phyloP scores from a whole-genome alignment of 768 basidiomycete species.

The Mycena kentingensis region DNA sequence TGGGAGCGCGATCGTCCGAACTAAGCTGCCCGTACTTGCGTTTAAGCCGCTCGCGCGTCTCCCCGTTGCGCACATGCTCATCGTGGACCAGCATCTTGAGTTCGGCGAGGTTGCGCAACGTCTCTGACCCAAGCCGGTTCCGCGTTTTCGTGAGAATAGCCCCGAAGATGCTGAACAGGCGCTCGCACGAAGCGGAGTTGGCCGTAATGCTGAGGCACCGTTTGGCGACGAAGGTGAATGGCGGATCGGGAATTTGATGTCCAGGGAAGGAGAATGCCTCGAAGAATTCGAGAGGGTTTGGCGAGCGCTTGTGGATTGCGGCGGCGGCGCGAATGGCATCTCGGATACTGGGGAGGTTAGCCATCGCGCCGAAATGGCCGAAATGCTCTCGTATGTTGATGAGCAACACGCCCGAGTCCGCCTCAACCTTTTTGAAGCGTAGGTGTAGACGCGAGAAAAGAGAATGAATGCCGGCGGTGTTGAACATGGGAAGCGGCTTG shows the following conservation, averaged over 20 bases:
- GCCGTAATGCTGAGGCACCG: conserved; percentile 27
- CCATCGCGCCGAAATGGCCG: no score
- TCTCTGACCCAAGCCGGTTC: conserved; percentile 23
- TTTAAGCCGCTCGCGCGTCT: conserved; percentile 9
- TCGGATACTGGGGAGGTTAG: no score
- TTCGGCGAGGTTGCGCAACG: conserved; percentile 26
- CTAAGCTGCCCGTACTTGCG: no score
- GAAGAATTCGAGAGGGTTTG: conserved; percentile 17
- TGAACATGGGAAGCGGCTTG: background rate
- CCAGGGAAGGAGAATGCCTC: conserved; percentile 9
- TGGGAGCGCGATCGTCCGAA: no score
- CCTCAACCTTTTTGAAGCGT: background rate
- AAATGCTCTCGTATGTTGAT: no score
- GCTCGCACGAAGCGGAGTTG: conserved; percentile 35
- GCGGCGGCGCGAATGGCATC: background rate
- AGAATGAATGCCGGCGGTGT: background rate
- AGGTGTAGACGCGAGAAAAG: background rate
- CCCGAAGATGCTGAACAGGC: conserved; percentile 34
- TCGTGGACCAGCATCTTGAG: conserved; percentile 34
- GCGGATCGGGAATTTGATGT: conserved; percentile 5
- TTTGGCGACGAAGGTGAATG: conserved; percentile 24
- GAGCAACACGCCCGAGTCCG: no score
- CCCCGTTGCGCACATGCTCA: conserved; percentile 18
- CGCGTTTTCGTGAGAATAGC: conserved; percentile 31
- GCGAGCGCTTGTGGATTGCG: background rate